Evolutionary conservation across 2,329 filamentous ascomycete species (phyloP).

Genomic region (Fusarium sp.): DNA sequence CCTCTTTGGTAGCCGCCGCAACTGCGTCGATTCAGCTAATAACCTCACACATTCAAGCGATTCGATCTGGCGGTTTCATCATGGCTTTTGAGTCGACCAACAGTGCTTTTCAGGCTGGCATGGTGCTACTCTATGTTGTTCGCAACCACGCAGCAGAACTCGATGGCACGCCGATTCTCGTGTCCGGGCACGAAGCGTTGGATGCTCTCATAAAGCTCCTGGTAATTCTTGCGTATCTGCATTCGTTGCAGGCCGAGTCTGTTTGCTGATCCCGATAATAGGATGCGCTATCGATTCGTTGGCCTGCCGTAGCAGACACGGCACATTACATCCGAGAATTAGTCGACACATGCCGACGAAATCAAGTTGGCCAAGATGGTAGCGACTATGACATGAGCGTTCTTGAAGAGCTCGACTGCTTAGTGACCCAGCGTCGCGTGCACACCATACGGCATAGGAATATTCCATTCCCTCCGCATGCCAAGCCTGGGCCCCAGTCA

Average conservation of each 20-base stretch:
- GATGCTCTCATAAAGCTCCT: not conserved
- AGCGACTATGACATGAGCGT: not conserved
- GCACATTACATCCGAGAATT: not conserved
- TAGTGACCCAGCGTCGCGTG: not conserved
- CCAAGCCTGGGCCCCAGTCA: not conserved
- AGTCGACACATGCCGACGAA: not conserved
- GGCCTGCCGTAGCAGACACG: not conserved
- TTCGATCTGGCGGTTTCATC: not conserved
- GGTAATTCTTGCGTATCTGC: not conserved
- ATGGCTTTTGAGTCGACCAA: not conserved
- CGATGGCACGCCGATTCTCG: not conserved
- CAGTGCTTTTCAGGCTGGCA: not conserved
- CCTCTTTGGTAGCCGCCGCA: constrained; percentile 11
- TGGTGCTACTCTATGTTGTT: not conserved
- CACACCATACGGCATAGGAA: not conserved
- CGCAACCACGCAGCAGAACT: not conserved
- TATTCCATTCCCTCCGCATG: not conserved
- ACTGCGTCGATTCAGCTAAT: not conserved
- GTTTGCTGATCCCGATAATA: not conserved
- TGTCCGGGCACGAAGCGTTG: not conserved
- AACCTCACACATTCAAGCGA: not conserved
- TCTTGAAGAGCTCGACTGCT: not conserved
- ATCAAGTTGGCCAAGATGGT: not conserved
- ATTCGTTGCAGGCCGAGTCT: not conserved
- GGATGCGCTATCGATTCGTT: not conserved